Evolutionary conservation across 768 basidiomycete species (phyloP).

Genomic region (Mycena galopus): DNA sequence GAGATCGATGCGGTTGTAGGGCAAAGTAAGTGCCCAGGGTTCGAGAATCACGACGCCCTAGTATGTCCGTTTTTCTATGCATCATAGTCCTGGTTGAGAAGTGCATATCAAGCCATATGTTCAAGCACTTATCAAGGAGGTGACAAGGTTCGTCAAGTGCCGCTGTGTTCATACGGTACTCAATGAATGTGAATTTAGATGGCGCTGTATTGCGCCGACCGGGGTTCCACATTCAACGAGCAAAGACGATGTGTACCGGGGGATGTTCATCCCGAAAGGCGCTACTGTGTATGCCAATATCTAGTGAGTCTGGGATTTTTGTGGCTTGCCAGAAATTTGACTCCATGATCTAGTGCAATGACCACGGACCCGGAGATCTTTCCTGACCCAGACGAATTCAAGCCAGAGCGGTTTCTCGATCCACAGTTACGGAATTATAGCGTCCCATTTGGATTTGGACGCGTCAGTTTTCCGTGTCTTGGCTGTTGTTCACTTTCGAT

Average conservation of each 20-base stretch:
- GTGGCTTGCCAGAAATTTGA: background rate
- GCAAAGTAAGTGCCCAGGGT: constrained; percentile 45
- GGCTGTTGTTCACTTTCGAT: background rate
- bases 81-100: background rate
- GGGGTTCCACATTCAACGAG: constrained; percentile 52
- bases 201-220: constrained; percentile 44
- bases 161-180: background rate
- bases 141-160: background rate
- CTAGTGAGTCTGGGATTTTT: constrained; percentile 1
- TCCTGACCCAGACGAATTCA: constrained; percentile 22
- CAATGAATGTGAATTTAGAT: constrained; percentile 31
- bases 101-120: background rate
- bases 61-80: constrained; percentile 21
- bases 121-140: background rate
- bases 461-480: background rate
- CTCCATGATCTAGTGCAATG: constrained; percentile 9
- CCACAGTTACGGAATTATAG: background rate
- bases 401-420: constrained; percentile 20
- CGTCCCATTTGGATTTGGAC: constrained; percentile 25
- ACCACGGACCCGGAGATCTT: constrained; percentile 15
- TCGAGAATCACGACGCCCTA: constrained; percentile 42
- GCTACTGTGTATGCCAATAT: constrained; percentile 31
- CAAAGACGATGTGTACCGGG: constrained; percentile 53
- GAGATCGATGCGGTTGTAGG: constrained; percentile 53
- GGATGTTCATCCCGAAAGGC: constrained; percentile 54